These are phyloP conservation scores for Gentiana straminea DNA, from an alignment of 257 asterid genomes.

Conservation along the genomic window DNA sequence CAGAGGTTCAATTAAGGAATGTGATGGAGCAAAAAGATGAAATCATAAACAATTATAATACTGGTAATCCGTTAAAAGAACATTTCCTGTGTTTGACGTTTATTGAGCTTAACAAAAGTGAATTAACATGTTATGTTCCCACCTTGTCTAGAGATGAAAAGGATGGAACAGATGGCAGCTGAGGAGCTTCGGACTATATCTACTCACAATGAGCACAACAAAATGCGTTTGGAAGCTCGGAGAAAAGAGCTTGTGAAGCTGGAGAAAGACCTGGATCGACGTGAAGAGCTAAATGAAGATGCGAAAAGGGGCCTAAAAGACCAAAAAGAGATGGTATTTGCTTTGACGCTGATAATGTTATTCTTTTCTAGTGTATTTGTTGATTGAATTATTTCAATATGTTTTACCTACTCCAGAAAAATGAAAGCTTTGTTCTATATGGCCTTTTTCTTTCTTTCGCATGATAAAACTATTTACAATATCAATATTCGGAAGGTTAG, in stretches of 20 bases:
- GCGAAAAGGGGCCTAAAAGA: slow-evolving; percentile 50
- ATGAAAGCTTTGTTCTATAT: not conserved
- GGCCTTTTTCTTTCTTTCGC: too few relatives aligned
- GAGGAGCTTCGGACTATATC: slow-evolving; percentile 36
- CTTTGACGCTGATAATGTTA: not conserved
- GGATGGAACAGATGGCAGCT: slow-evolving; percentile 42
- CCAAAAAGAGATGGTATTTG: slow-evolving; percentile 49
- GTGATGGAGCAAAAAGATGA: slow-evolving; percentile 54
- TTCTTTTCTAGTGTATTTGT: not conserved
- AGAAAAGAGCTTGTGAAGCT: slow-evolving; percentile 39
- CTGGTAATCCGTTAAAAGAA: slow-evolving; percentile 28
- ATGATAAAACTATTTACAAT: too few relatives aligned
- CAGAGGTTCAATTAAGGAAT: slow-evolving; percentile 32
- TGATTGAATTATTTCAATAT: not conserved
- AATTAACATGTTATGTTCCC: slow-evolving; percentile 6
- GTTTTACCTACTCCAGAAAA: not conserved
- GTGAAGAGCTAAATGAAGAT: slow-evolving; percentile 41
- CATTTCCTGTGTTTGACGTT: not conserved
- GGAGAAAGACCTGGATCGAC: slow-evolving; percentile 45
- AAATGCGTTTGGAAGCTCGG: slow-evolving; percentile 39
- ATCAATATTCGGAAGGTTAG: not conserved
- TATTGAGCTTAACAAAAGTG: too few relatives aligned
- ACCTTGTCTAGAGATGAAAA: slow-evolving; percentile 47
- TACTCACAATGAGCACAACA: slow-evolving; percentile 43
- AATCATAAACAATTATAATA: slow-evolving; percentile 42